Conservation (phyloP, 2,329 filamentous ascomycete species). For the Microdochium bolleyi region DNA sequence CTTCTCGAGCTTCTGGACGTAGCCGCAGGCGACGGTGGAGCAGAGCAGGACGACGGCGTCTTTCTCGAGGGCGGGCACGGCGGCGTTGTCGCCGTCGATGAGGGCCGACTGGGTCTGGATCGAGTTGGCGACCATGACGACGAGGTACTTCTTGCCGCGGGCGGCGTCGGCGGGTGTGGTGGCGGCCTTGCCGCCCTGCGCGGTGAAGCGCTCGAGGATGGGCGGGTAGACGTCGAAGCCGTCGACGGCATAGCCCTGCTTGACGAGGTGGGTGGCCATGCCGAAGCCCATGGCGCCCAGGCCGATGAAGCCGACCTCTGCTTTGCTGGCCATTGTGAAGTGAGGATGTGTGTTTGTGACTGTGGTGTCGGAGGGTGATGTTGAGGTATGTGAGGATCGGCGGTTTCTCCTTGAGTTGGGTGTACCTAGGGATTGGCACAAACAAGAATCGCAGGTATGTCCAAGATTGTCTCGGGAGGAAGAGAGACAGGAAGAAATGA, state of each 20-base stretch:
- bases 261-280: constrained; percentile 69
- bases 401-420: too few relatives aligned
- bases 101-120: constrained; percentile 60
- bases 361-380: too few relatives aligned
- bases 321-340: constrained; percentile 22
- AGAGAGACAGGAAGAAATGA: too few relatives aligned
- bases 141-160: constrained; percentile 48
- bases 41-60: constrained; percentile 57
- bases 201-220: constrained; percentile 56
- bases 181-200: constrained; percentile 52
- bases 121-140: constrained; percentile 71
- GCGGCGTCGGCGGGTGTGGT: constrained; percentile 55
- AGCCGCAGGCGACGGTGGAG: constrained; percentile 62
- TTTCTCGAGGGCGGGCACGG: constrained; percentile 37
- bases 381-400: too few relatives aligned
- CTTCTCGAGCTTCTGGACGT: constrained; percentile 51
- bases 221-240: constrained; percentile 66
- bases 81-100: constrained; percentile 49
- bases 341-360: not conserved
- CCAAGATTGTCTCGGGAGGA: too few relatives aligned
- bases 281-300: constrained; percentile 78
- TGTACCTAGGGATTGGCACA: too few relatives aligned
- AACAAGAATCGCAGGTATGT: too few relatives aligned
- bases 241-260: constrained; percentile 57
- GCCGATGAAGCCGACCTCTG: constrained; percentile 57